These are phyloP conservation scores for Paraphaeosphaeria sporulosa DNA, from an alignment of 2,329 filamentous ascomycete species.

Conservation along the genomic window DNA sequence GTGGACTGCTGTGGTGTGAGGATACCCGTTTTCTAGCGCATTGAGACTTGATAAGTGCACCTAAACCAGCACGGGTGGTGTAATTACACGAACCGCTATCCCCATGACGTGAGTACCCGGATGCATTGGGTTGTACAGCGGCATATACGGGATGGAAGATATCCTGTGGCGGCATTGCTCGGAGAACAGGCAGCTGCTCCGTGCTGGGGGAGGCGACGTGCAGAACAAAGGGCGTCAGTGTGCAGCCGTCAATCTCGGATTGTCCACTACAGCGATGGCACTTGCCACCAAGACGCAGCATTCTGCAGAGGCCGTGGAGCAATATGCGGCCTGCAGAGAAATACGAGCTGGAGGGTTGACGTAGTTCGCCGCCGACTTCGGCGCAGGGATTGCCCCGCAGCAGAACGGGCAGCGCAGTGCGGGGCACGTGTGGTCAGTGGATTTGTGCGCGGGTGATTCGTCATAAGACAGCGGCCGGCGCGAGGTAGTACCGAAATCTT, in stretches of 20 bases:
- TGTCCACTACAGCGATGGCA: not conserved
- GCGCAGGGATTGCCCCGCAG: constrained; percentile 10
- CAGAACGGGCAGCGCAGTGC: not conserved
- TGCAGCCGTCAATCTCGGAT: not conserved
- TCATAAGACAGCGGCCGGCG: no score
- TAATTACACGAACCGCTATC: not conserved
- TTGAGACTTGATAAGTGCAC: not conserved
- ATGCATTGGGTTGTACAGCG: not conserved
- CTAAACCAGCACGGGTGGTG: not conserved
- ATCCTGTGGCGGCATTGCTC: not conserved
- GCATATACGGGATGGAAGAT: not conserved
- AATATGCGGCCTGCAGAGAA: not conserved
- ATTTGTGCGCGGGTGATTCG: constrained; percentile 1
- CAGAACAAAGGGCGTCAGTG: not conserved
- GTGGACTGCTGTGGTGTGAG: constrained; percentile 77
- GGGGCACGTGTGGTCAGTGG: constrained; percentile 7
- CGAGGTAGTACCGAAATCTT: constrained; percentile 12
- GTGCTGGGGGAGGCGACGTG: not conserved
- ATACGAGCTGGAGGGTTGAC: not conserved
- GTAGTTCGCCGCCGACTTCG: constrained; percentile 12
- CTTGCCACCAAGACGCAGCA: not conserved
- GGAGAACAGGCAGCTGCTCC: not conserved
- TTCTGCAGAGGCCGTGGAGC: constrained; percentile 6
- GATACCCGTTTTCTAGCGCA: constrained; percentile 53
- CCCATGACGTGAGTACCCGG: not conserved